Conservation (phyloP, 2,329 filamentous ascomycete genomes). For the Aspergillus pseudonomiae region DNA sequence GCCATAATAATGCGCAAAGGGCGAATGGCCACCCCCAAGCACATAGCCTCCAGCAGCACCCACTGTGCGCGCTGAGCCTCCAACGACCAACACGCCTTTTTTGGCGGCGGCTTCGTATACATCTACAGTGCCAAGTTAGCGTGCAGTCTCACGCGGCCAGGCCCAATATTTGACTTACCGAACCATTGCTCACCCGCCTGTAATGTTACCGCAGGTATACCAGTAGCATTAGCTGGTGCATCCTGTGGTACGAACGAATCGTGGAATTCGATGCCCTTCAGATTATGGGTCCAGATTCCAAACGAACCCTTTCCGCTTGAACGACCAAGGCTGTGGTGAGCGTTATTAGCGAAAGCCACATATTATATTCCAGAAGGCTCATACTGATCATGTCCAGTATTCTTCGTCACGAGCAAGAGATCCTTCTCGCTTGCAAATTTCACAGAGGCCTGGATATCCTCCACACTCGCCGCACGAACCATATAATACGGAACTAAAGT, state of each 20-base stretch:
- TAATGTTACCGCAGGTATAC: constrained; percentile 1
- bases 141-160: neutral
- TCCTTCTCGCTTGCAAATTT: constrained; percentile 3
- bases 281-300: constrained; percentile 3
- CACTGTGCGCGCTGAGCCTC: constrained; percentile 5
- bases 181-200: constrained; percentile 10
- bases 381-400: constrained; percentile 9
- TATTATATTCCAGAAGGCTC: neutral
- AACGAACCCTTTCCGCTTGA: constrained; percentile 2
- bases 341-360: neutral
- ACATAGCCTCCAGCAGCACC: constrained; percentile 9
- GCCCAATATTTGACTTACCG: neutral
- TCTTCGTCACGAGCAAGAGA: constrained; percentile 4
- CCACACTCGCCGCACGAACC: neutral
- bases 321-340: neutral
- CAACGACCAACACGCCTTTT: constrained; percentile 4
- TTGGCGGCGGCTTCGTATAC: constrained; percentile 5
- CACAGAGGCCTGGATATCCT: constrained; percentile 6
- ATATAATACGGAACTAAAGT: constrained; percentile 1
- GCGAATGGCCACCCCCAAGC: constrained; percentile 3
- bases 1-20: constrained; percentile 5
- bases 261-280: neutral
- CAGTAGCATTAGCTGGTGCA: neutral
- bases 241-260: constrained; percentile 1
- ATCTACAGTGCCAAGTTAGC: neutral